Conservation (phyloP, 2,329 filamentous ascomycete genomes). For the Venturia pyrina region DNA sequence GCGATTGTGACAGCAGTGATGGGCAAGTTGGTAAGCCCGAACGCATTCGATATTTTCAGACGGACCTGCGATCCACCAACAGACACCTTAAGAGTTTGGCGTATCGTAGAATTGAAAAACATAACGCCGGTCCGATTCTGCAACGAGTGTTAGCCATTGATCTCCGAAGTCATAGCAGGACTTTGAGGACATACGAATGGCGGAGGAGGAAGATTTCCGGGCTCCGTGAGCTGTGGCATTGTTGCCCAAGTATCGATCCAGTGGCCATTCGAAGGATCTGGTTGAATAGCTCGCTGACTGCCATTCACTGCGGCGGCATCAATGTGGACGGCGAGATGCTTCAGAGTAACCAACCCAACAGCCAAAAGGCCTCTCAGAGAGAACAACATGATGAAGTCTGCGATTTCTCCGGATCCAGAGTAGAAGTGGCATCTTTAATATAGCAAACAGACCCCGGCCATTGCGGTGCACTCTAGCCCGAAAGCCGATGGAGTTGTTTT, state of each 20-base stretch:
- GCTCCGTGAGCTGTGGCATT: slow-evolving; percentile 57
- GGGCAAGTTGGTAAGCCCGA: slow-evolving; percentile 49
- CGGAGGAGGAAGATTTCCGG: slow-evolving; percentile 45
- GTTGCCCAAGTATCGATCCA: slow-evolving; percentile 57
- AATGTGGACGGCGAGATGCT: neutral
- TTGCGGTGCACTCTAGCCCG: neutral
- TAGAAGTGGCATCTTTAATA: neutral
- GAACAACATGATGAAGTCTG: neutral
- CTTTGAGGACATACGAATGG: slow-evolving; percentile 22
- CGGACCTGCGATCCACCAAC: slow-evolving; percentile 48
- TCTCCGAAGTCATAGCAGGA: neutral
- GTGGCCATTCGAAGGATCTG: slow-evolving; percentile 21
- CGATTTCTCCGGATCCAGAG: neutral
- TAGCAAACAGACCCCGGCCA: neutral
- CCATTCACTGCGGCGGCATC: neutral
- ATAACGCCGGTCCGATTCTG: slow-evolving; percentile 32
- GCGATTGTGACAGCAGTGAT: slow-evolving; percentile 38
- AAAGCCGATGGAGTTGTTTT: neutral
- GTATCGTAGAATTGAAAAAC: slow-evolving; percentile 53
- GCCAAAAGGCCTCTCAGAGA: neutral
- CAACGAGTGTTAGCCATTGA: neutral
- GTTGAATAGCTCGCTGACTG: neutral
- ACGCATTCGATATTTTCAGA: slow-evolving; percentile 55
- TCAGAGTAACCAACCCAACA: neutral
- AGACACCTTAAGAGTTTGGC: slow-evolving; percentile 54